phyloP scores from a whole-genome alignment of 345 rosid species.

The Aquilaria malaccensis region DNA sequence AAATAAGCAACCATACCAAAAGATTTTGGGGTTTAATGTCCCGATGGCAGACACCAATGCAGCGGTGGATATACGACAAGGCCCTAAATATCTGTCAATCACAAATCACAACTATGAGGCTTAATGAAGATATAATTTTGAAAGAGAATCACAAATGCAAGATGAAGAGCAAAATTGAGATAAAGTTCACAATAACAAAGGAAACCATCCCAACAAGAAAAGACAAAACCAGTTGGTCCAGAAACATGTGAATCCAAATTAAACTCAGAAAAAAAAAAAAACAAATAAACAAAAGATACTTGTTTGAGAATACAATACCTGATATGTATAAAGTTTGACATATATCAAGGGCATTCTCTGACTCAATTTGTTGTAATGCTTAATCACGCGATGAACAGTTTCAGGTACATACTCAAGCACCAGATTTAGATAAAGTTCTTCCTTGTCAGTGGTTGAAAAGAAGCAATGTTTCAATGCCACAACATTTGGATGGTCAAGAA shows the following conservation, averaged over 20 bases:
- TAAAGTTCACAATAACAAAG: neutral
- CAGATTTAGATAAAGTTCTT: conserved; percentile 91
- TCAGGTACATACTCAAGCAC: conserved; percentile 98
- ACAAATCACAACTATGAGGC: conserved; percentile 3
- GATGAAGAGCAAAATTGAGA: neutral
- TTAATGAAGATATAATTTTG: neutral
- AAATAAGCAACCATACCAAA: conserved; percentile 43
- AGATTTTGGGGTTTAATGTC: conserved; percentile 99
- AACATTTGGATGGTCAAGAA: conserved; percentile 92
- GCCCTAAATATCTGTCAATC: conserved; percentile 84
- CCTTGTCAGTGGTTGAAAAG: conserved; percentile 94
- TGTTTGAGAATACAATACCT: conserved; percentile 37
- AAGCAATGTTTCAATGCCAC: conserved; percentile 91
- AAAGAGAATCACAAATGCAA: neutral
- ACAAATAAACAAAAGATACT: neutral
- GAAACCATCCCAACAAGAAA: neutral
- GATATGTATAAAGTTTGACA: conserved; percentile 87
- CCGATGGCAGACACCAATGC: conserved; percentile 88
- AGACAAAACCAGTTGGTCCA: too few relatives aligned
- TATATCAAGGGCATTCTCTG: conserved; percentile 92
- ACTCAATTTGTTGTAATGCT: conserved; percentile 82
- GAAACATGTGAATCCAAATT: neutral
- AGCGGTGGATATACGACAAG: conserved; percentile 79
- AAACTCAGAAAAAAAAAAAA: neutral
- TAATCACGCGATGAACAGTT: conserved; percentile 85